phyloP scores from a whole-genome alignment of 176 grass and related monocot genomes.

The Oryza glaberrima region DNA sequence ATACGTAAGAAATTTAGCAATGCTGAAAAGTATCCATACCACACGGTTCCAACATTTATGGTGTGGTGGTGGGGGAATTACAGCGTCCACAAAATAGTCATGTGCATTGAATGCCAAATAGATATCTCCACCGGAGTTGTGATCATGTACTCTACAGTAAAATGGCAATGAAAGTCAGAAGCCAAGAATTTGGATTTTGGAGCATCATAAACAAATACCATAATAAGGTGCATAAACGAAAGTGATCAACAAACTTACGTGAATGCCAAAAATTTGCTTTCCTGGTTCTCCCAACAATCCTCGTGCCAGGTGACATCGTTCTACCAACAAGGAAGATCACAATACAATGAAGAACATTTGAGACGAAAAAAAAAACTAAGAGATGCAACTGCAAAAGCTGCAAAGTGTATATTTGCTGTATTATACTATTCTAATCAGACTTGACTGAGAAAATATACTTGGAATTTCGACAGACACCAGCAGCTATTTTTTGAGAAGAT shows the following conservation, averaged over 20 bases:
- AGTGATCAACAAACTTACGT: conserved; percentile 61
- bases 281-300: conserved; percentile 73
- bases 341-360: conserved; percentile 21
- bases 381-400: conserved; percentile 18
- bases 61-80: conserved; percentile 71
- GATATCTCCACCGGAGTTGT: conserved; percentile 68
- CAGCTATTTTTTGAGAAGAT: neutral
- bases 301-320: conserved; percentile 98
- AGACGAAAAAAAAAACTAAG: conserved; percentile 12
- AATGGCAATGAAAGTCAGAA: conserved; percentile 34
- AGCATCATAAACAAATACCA: conserved; percentile 27
- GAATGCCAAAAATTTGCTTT: conserved; percentile 97
- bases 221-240: conserved; percentile 1
- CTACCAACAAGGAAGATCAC: conserved; percentile 53
- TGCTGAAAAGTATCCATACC: conserved; percentile 58
- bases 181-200: neutral
- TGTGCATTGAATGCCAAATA: conserved; percentile 96
- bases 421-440: neutral
- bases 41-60: conserved; percentile 77
- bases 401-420: neutral
- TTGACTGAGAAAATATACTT: neutral
- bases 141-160: conserved; percentile 73
- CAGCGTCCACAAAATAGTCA: conserved; percentile 67
- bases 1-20: neutral
- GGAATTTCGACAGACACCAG: neutral